These are phyloP conservation scores for Hamigera avellanea DNA, from an alignment of 495 filamentous ascomycete species.

Conservation along the genomic window DNA sequence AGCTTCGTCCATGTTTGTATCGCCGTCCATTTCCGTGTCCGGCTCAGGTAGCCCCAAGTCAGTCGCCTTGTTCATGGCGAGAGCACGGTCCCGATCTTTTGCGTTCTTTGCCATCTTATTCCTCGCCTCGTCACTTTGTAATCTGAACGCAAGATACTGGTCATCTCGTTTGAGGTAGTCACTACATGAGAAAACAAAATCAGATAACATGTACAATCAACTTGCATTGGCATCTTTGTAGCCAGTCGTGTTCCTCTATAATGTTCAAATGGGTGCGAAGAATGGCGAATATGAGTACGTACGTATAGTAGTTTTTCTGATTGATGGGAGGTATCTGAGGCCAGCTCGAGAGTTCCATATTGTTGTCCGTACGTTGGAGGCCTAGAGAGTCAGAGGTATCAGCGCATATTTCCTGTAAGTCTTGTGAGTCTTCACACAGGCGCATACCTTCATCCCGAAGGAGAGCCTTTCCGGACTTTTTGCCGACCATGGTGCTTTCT, in stretches of 20 bases:
- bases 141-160: slow-evolving; percentile 76
- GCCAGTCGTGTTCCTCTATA: too few species aligned
- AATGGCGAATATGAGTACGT: slow-evolving; percentile 20
- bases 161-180: slow-evolving; percentile 98
- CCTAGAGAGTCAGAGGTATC: slow-evolving; percentile 36
- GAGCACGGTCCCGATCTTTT: slow-evolving; percentile 74
- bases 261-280: neutral
- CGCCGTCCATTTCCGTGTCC: slow-evolving; percentile 45
- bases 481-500: slow-evolving; percentile 44
- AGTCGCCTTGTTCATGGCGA: slow-evolving; percentile 51
- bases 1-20: slow-evolving; percentile 53
- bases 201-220: neutral
- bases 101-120: slow-evolving; percentile 71
- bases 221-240: too few species aligned
- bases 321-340: slow-evolving; percentile 87
- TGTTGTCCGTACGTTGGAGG: slow-evolving; percentile 92
- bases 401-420: neutral
- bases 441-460: slow-evolving; percentile 49
- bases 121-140: slow-evolving; percentile 72
- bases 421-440: neutral
- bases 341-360: slow-evolving; percentile 90
- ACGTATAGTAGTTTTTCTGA: slow-evolving; percentile 99
- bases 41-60: slow-evolving; percentile 33
- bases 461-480: slow-evolving; percentile 52
- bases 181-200: slow-evolving; percentile 26